Conservation (phyloP, 2,329 filamentous ascomycete species). For the Emergomyces orientalis region DNA sequence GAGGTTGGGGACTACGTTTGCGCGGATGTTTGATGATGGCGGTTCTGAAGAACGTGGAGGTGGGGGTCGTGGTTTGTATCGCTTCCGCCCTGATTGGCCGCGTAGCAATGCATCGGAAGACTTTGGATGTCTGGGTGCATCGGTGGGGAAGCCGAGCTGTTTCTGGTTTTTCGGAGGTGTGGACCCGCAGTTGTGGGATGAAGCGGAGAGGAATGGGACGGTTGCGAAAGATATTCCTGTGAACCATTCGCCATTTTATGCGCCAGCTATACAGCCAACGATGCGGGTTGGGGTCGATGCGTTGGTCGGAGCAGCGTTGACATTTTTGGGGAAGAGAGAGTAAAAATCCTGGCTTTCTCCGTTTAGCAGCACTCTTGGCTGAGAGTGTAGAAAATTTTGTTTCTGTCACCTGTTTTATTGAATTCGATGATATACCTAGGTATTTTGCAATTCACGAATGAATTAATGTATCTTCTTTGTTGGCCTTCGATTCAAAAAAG, state of each 20-base stretch:
- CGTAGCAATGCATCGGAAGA: conserved; percentile 45
- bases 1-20: conserved; percentile 39
- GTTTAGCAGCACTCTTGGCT: not conserved
- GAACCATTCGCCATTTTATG: conserved; percentile 53
- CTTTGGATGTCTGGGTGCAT: conserved; percentile 47
- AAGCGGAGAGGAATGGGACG: conserved; percentile 36
- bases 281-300: conserved; percentile 46
- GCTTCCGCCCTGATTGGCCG: conserved; percentile 21
- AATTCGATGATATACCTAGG: not conserved
- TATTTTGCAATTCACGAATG: not conserved
- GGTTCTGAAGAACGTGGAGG: too few relatives aligned
- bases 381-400: not conserved
- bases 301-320: conserved; percentile 44
- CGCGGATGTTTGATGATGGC: conserved; percentile 38
- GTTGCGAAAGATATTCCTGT: conserved; percentile 43
- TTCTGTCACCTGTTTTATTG: not conserved
- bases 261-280: conserved; percentile 51
- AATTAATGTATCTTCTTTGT: not conserved
- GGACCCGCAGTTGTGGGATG: conserved; percentile 43
- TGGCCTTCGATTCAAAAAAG: not conserved
- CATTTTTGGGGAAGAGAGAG: conserved; percentile 21
- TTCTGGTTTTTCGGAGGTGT: conserved; percentile 52
- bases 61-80: not conserved
- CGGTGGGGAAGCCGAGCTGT: conserved; percentile 40
- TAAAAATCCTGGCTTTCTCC: not conserved